Evolutionary conservation across 805 yeast genomes (phyloP).

Genomic region (Candida qinlingensis): DNA sequence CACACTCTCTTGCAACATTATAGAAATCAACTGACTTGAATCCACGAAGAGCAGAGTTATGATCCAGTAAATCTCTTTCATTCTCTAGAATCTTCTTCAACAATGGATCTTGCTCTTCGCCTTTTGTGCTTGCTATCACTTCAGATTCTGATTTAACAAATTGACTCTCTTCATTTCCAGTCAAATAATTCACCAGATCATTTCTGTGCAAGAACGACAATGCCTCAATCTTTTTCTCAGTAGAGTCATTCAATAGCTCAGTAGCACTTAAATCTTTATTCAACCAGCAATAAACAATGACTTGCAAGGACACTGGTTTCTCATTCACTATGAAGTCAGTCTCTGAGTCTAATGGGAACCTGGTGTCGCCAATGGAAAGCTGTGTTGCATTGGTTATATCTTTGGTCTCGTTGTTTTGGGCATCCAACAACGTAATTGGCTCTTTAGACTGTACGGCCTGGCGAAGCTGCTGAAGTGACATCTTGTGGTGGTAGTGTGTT

Average conservation of each 20-base stretch:
- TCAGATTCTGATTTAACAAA: conserved; percentile 32
- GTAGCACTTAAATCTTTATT: conserved; percentile 70
- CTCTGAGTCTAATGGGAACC: background rate
- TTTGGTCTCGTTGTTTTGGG: background rate
- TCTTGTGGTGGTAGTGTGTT: background rate
- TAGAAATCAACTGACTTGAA: conserved; percentile 60
- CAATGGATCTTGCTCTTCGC: conserved; percentile 32
- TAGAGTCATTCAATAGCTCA: conserved; percentile 74
- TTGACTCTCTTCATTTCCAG: conserved; percentile 60
- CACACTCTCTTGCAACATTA: conserved; percentile 62
- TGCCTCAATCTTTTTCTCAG: conserved; percentile 55
- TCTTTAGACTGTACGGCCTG: background rate
- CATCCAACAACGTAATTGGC: background rate
- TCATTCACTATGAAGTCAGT: conserved; percentile 55
- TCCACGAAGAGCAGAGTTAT: conserved; percentile 61
- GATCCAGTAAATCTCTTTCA: conserved; percentile 51
- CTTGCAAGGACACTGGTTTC: conserved; percentile 44
- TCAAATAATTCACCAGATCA: conserved; percentile 77
- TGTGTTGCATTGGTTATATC: background rate
- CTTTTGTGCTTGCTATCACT: background rate
- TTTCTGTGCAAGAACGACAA: conserved; percentile 81
- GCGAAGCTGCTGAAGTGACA: background rate
- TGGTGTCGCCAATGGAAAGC: background rate
- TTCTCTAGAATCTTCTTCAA: conserved; percentile 25
- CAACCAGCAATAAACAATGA: conserved; percentile 74